Percentiles rank a stretch among this genome's conserved stretches.
Evolutionary conservation across 345 rosid genomes (phyloP).

Genomic region (Boechera stricta): DNA sequence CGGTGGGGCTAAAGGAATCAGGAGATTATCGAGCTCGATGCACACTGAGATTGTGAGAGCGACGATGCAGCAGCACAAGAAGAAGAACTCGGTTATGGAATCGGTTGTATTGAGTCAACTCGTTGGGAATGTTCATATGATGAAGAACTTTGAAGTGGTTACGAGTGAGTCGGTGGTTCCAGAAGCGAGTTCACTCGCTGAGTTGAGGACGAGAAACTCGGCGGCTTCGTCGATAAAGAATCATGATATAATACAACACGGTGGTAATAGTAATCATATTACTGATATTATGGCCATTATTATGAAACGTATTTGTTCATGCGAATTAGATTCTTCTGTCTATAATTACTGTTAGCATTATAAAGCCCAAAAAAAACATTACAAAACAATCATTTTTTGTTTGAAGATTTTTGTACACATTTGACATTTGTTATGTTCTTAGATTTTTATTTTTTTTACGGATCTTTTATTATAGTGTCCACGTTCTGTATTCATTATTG

Average conservation of each 20-base stretch:
- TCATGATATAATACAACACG: constrained; percentile 48
- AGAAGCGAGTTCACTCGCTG: constrained; percentile 57
- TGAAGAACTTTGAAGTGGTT: constrained; percentile 58
- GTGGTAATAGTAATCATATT: constrained; percentile 46
- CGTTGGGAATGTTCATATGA: constrained; percentile 52
- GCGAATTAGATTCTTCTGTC: constrained; percentile 62
- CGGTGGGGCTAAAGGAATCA: constrained; percentile 79
- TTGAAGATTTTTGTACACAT: constrained; percentile 31
- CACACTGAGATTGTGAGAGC: constrained; percentile 72
- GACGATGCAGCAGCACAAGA: constrained; percentile 66
- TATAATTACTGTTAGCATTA: constrained; percentile 68
- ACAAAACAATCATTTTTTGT: neutral
- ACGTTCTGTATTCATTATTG: constrained; percentile 36
- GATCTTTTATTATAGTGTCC: constrained; percentile 38
- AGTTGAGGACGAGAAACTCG: constrained; percentile 43
- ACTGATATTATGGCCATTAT: constrained; percentile 26
- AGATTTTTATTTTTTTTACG: constrained; percentile 7
- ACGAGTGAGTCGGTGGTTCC: constrained; percentile 53
- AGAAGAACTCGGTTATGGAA: constrained; percentile 58
- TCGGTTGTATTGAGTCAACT: constrained; percentile 70
- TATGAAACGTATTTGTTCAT: constrained; percentile 70
- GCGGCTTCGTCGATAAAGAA: constrained; percentile 33
- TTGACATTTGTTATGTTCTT: constrained; percentile 38
- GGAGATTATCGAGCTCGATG: constrained; percentile 69
- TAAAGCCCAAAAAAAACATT: neutral